These are phyloP conservation scores for Jamesozyma gamospora DNA, from an alignment of 805 yeast species.

Conservation along the genomic window DNA sequence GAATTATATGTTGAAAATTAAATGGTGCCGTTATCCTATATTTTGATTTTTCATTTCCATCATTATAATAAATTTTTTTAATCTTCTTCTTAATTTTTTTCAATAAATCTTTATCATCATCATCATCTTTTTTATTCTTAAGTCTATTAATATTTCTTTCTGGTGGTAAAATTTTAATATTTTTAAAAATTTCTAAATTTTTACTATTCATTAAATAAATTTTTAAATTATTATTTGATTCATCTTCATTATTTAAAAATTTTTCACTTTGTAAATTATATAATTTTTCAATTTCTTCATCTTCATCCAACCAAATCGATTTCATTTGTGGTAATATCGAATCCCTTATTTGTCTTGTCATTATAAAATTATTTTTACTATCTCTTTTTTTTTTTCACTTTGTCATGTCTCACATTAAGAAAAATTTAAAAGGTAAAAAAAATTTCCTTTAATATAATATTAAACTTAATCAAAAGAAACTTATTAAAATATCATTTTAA, in stretches of 20 bases:
- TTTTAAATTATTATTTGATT: constrained; percentile 1
- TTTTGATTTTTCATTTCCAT: constrained; percentile 1
- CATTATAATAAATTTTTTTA: constrained; percentile 8
- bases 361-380: too few species aligned
- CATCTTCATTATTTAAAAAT: constrained; percentile 2
- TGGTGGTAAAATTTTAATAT: not conserved
- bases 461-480: too few species aligned
- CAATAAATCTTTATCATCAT: constrained; percentile 10
- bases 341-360: not conserved
- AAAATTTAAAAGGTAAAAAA: too few species aligned
- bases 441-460: too few species aligned
- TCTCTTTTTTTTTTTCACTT: too few species aligned
- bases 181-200: not conserved
- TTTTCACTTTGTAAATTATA: constrained; percentile 20
- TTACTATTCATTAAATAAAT: constrained; percentile 24
- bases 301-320: constrained; percentile 37
- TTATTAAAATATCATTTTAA: too few species aligned
- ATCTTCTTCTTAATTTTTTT: constrained; percentile 17
- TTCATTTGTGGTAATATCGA: constrained; percentile 26
- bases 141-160: not conserved
- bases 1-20: constrained; percentile 33
- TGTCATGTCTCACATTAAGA: too few species aligned
- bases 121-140: constrained; percentile 7
- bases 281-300: constrained; percentile 28
- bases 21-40: constrained; percentile 31